A percentile compares a stretch with the other conserved stretches of the same genome.
Evolutionary conservation across 2,329 filamentous ascomycete genomes (phyloP).

Genomic region (Zopfia rhizophila): DNA sequence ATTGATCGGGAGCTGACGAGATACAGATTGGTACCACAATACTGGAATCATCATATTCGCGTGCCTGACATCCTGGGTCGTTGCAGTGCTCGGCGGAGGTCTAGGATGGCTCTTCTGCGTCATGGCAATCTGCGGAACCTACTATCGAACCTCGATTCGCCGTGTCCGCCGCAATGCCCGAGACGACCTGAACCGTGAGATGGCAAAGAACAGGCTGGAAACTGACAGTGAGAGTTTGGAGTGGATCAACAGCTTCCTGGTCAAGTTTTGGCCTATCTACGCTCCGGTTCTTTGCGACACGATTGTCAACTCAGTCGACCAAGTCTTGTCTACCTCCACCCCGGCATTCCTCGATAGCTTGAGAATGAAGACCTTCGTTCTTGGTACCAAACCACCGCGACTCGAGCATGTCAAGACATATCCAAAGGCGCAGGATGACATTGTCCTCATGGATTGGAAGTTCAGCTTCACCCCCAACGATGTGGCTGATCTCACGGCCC

Average conservation of each 20-base stretch:
- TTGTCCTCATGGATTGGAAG: conserved; percentile 99
- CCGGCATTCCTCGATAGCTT: conserved; percentile 93
- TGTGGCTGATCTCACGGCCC: conserved; percentile 86
- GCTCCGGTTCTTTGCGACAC: conserved; percentile 92
- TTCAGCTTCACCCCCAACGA: conserved; percentile 99
- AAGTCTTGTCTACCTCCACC: conserved; percentile 91
- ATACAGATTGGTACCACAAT: conserved; percentile 95
- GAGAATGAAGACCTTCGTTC: conserved; percentile 90
- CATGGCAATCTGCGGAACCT: conserved; percentile 92
- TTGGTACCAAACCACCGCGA: conserved; percentile 93
- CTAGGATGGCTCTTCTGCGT: conserved; percentile 93
- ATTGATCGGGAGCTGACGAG: conserved; percentile 11
- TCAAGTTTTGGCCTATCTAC: conserved; percentile 99
- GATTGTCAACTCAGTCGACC: conserved; percentile 92
- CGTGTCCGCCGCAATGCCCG: conserved; percentile 95
- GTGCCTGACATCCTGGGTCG: conserved; percentile 87
- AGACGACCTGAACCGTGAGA: conserved; percentile 89
- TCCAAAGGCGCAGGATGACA: conserved; percentile 92
- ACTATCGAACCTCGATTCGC: conserved; percentile 94
- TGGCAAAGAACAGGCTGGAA: conserved; percentile 87
- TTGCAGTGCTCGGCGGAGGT: conserved; percentile 89
- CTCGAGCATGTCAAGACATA: conserved; percentile 99
- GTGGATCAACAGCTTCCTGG: conserved; percentile 98
- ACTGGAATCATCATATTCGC: conserved; percentile 93
- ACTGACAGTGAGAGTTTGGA: conserved; percentile 92